These are phyloP conservation scores for Monilinia laxa DNA, from an alignment of 2,329 filamentous ascomycete species.

Conservation along the genomic window DNA sequence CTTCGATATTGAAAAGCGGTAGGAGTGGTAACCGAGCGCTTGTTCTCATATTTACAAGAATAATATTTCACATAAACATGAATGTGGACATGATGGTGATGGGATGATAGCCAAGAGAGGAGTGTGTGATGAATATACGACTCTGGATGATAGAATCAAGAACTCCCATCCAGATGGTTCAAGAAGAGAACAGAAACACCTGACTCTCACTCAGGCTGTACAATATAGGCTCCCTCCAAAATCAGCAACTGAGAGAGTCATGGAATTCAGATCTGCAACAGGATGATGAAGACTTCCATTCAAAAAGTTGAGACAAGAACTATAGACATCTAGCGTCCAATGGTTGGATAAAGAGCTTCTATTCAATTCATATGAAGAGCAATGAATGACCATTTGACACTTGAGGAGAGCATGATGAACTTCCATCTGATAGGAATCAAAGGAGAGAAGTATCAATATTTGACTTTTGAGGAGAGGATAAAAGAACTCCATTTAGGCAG, in stretches of 20 bases:
- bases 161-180: background rate
- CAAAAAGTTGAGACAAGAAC: too few relatives aligned
- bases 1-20: background rate
- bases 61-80: background rate
- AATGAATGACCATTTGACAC: too few relatives aligned
- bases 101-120: background rate
- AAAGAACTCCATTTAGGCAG: too few relatives aligned
- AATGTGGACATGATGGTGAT: background rate
- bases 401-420: too few relatives aligned
- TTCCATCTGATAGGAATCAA: too few relatives aligned
- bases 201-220: background rate
- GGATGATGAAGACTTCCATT: background rate
- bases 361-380: too few relatives aligned
- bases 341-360: too few relatives aligned
- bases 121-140: background rate
- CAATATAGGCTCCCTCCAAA: background rate
- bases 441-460: too few relatives aligned
- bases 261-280: background rate
- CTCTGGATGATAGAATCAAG: background rate
- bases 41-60: constrained; percentile 1
- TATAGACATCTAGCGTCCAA: too few relatives aligned
- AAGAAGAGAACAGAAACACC: background rate
- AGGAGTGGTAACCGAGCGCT: background rate
- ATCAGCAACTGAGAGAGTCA: background rate
- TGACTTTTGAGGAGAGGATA: too few relatives aligned